A percentile compares a stretch with the other conserved stretches of the same genome.
phyloP scores from a whole-genome alignment of 2,329 filamentous ascomycete genomes.

The Aureobasidium mangrovei region DNA sequence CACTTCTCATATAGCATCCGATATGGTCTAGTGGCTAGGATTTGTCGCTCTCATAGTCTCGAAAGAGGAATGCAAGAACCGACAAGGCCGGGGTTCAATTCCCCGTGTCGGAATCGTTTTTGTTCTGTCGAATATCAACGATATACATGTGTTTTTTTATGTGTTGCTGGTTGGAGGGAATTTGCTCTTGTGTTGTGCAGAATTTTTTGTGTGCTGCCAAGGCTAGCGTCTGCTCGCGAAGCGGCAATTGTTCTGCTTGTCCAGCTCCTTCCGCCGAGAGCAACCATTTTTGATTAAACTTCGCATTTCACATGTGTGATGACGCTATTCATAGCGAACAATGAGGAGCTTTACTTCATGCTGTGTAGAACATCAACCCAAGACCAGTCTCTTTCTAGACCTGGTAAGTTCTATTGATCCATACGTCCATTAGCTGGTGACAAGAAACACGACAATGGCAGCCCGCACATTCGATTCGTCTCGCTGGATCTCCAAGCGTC shows the following conservation, averaged over 20 bases:
- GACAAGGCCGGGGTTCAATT: not conserved
- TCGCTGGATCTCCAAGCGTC: conserved; percentile 3
- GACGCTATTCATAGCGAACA: too few relatives aligned
- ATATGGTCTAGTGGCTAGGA: too few relatives aligned
- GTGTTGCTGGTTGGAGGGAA: not conserved
- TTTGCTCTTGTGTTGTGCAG: not conserved
- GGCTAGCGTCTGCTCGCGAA: too few relatives aligned
- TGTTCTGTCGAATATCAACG: not conserved
- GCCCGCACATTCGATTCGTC: not conserved
- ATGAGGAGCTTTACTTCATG: too few relatives aligned
- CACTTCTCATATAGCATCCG: too few relatives aligned
- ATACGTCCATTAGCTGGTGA: too few relatives aligned
- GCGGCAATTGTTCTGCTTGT: too few relatives aligned
- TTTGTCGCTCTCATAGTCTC: too few relatives aligned
- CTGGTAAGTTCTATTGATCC: not conserved
- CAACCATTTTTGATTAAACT: too few relatives aligned
- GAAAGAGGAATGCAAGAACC: too few relatives aligned
- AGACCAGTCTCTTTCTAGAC: not conserved
- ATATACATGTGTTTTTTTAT: not conserved
- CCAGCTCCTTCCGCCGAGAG: too few relatives aligned
- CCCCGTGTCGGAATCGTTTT: not conserved
- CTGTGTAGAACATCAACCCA: not conserved
- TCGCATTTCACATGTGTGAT: too few relatives aligned
- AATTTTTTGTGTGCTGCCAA: not conserved
- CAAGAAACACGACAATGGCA: not conserved